Base-by-base conservation (phyloP, 257 asterid genomes). In the Apocynum venetum region DNA sequence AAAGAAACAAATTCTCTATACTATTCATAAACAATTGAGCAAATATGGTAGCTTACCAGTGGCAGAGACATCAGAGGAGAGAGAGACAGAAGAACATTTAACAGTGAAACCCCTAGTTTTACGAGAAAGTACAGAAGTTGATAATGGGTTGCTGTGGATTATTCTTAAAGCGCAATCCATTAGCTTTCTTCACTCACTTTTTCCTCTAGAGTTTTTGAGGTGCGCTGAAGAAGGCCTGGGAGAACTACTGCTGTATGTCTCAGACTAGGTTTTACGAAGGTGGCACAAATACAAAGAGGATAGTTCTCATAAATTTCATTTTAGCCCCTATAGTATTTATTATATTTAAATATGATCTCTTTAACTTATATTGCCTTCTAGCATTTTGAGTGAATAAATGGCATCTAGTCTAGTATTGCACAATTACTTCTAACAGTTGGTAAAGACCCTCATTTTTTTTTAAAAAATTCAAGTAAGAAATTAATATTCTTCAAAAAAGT, bases 11-110 rank as follows among this genome's bases (percentile, higher is more conserved):
- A 71, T 35, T 47, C 40, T 20, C 63, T 0, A 3, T n/a, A 61
- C 49, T 17, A 15, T 1, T 53, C 20, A 53, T 13, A 53, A 13
- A 13, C 59, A 53, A 53, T 17, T 55, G 20, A 57, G 36, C 12
- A 19, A 20, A 57, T 25, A 17, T 65, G 36, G 38, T 40, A 53
- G 2, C 20, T 60, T 43, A 73, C 80, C 83, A 31, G 66, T 10
- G 52, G 69, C 71, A 17, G 80, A 65, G 80, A 77, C 79, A 55
- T 69, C 79, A n/a, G 80, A 70, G 56, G 81, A 77, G 71, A 77
- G 53, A 72, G 85, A 55, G 57, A 57, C 68, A 41, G 82, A 69
- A 51, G 80, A 82, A 71, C 85, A 82, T 66, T 72, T 78, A 57
- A 82, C 80, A 14, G 80, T 47, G 8, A 82, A 74, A 61, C 71